phyloP scores from a whole-genome alignment of 768 basidiomycete genomes.

The Thelephora ganbajun region DNA sequence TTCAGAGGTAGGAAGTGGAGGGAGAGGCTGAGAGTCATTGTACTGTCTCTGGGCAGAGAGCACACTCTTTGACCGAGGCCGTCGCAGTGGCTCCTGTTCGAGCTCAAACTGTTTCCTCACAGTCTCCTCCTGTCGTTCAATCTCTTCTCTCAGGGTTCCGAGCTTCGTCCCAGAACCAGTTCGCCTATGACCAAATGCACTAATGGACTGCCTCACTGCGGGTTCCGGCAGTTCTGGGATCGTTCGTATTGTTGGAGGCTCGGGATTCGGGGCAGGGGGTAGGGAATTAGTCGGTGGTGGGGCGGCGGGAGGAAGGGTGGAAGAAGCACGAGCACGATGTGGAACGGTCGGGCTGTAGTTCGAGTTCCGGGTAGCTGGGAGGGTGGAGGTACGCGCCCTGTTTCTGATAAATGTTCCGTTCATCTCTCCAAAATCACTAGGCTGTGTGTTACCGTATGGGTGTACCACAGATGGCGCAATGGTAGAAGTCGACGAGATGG shows the following conservation, averaged over 20 bases:
- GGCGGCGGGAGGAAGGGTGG: constrained; percentile 47
- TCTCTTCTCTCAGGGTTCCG: constrained; percentile 51
- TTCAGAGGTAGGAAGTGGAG: constrained; percentile 38
- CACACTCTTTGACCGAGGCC: constrained; percentile 6
- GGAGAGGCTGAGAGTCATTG: constrained; percentile 47
- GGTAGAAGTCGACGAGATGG: constrained; percentile 5
- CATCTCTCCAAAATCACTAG: not conserved
- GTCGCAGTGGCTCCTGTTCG: constrained; percentile 18
- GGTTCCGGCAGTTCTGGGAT: constrained; percentile 24
- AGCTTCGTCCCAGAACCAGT: constrained; percentile 44
- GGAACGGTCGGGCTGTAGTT: constrained; percentile 17
- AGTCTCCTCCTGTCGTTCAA: constrained; percentile 14
- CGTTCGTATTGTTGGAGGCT: constrained; percentile 16
- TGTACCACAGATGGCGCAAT: constrained; percentile 9
- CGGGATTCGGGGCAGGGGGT: constrained; percentile 40
- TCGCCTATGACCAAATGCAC: constrained; percentile 33
- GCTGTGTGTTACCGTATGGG: constrained; percentile 10
- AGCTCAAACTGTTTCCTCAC: constrained; percentile 14
- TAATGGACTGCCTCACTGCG: constrained; percentile 24
- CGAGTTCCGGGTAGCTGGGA: constrained; percentile 11
- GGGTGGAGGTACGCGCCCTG: constrained; percentile 7
- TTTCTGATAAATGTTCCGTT: not conserved
- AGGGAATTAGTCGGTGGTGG: constrained; percentile 51
- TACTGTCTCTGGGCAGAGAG: constrained; percentile 4
- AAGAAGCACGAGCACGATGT: constrained; percentile 30